phyloP scores from a whole-genome alignment of 495 filamentous ascomycete genomes.

The Lentithecium fluviatile region DNA sequence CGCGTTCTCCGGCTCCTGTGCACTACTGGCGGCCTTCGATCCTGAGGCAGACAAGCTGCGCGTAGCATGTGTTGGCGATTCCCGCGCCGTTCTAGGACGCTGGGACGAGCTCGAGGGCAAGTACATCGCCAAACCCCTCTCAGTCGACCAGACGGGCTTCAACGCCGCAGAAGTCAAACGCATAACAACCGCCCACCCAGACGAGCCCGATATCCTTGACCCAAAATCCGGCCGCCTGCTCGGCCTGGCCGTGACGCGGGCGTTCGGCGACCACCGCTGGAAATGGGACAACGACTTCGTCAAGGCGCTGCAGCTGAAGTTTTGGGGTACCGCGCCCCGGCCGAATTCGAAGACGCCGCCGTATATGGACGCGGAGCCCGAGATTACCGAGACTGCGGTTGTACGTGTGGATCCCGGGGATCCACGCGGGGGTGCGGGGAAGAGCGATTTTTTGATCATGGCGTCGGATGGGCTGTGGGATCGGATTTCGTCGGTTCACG shows the following conservation, averaged over 20 bases:
- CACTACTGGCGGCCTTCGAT: conserved; percentile 58
- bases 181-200: conserved; percentile 56
- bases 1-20: conserved; percentile 59
- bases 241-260: conserved; percentile 57
- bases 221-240: conserved; percentile 54
- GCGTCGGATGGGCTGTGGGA: conserved; percentile 69
- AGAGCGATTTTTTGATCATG: conserved; percentile 59
- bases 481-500: conserved; percentile 56
- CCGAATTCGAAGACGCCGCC: conserved; percentile 55
- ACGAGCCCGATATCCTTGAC: conserved; percentile 52
- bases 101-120: conserved; percentile 43
- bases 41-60: conserved; percentile 49
- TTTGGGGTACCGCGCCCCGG: conserved; percentile 49
- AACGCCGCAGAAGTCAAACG: conserved; percentile 54
- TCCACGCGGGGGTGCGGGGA: conserved; percentile 18
- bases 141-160: conserved; percentile 58
- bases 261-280: conserved; percentile 64
- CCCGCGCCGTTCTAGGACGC: conserved; percentile 59
- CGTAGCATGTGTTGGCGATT: conserved; percentile 61
- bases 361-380: conserved; percentile 65
- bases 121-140: conserved; percentile 54
- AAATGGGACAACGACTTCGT: conserved; percentile 58
- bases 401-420: conserved; percentile 32
- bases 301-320: conserved; percentile 45
- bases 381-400: conserved; percentile 57